Evolutionary conservation across 306 rosid genomes (phyloP).

Genomic region (Cucurbita pepo): DNA sequence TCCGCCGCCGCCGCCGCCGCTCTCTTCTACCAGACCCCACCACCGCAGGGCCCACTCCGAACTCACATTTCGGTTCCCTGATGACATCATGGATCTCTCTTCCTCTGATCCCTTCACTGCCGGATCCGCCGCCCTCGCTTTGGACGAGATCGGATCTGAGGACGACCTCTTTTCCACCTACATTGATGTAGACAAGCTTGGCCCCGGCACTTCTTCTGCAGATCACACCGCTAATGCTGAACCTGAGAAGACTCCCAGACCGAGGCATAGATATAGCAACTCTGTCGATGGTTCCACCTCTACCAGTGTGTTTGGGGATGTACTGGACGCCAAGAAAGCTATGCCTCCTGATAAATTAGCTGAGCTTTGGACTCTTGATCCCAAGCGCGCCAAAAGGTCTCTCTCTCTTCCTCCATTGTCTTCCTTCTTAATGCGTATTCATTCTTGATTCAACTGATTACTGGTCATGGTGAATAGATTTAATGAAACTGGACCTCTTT

Average conservation of each 20-base stretch:
- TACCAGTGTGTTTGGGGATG: conserved; percentile 59
- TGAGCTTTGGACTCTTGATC: conserved; percentile 83
- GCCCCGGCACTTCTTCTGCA: background rate
- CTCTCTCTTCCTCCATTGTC: background rate
- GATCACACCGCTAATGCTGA: background rate
- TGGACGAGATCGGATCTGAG: conserved; percentile 90
- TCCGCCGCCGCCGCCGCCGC: background rate
- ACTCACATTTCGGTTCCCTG: conserved; percentile 48
- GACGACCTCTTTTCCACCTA: conserved; percentile 89
- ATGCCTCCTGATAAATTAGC: conserved; percentile 99
- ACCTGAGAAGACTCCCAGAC: conserved; percentile 22
- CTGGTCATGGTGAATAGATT: too few species aligned
- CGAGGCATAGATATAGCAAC: conserved; percentile 57
- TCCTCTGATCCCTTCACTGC: conserved; percentile 64
- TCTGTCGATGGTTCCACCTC: conserved; percentile 56
- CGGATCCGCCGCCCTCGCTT: conserved; percentile 72
- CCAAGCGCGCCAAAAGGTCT: conserved; percentile 96
- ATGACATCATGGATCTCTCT: conserved; percentile 63
- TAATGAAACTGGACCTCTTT: background rate
- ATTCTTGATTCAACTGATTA: background rate
- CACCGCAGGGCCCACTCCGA: conserved; percentile 82
- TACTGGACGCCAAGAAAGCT: conserved; percentile 94
- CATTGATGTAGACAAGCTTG: conserved; percentile 82
- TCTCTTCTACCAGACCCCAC: conserved; percentile 4
- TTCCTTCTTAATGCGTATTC: background rate